Evolutionary conservation across 169 alveolate genomes (phyloP), one percentile per base, ranked within the genome.

Genomic region (Plasmodium gaboni): DNA sequence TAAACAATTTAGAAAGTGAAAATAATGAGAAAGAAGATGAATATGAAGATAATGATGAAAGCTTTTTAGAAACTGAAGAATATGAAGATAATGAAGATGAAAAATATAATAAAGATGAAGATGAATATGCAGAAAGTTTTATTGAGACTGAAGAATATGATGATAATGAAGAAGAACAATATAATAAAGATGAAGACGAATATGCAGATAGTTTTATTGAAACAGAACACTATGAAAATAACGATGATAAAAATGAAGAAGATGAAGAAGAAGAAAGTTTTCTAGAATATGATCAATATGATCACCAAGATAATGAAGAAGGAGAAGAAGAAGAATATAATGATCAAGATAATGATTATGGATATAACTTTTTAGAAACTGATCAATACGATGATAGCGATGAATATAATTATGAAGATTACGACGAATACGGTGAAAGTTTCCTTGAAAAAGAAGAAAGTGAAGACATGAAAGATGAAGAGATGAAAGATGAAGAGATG

Each of bases 351-450:
- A 60, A 46, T 7, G 28, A 83, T 38, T 3, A 63, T 28, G 86
- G 5, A 44, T 67, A 50, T 46, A 71, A 74, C 42, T 85, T 70
- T 28, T 32, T 70, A 46, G 92, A 85, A 70, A 70, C 38, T 2
- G 87, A 85, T 2, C 60, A 85, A 63, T 63, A 76, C 42, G 76
- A 76, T 55, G 74, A 60, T 51, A 63, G n/a, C n/a, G 50, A 67
- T 24, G 70, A 51, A 10, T 15, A 76, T 53, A 60, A 76, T 2
- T 9, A 32, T 1, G 73, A 74, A 9, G 88, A 74, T 22, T 38
- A 59, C 1, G 80, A 61, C 9, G 73, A 59, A 28, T 22, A 74
- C 13, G 88, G 53, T 1, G 74, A 59, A 1, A 74, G 88, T 65
- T 74, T 74, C 46, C 74, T 74, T 5, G 74, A 74, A 51, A 63